These are phyloP conservation scores for Tephrocybe sp. DNA, from an alignment of 768 basidiomycete species.

Conservation along the genomic window DNA sequence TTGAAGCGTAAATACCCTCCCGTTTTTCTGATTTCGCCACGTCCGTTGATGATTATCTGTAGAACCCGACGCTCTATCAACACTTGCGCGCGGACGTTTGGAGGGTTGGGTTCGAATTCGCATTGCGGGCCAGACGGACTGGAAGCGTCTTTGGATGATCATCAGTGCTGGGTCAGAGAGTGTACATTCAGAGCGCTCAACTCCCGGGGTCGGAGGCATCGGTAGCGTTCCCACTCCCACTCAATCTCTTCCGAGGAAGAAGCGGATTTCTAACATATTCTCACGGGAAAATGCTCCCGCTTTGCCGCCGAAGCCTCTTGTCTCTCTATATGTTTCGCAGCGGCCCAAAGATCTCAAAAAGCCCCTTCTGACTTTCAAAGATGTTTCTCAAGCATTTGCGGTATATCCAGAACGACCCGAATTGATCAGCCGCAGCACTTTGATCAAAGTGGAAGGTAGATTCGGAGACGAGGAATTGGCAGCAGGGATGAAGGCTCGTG, in stretches of 20 bases:
- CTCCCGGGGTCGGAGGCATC: constrained; percentile 23
- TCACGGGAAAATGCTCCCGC: constrained; percentile 37
- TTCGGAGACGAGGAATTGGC: constrained; percentile 78
- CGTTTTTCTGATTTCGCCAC: not conserved
- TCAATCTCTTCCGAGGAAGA: constrained; percentile 32
- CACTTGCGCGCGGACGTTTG: constrained; percentile 68
- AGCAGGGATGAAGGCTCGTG: constrained; percentile 58
- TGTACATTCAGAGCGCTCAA: constrained; percentile 20
- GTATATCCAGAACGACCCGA: constrained; percentile 97
- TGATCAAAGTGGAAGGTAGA: constrained; percentile 89
- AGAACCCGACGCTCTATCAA: constrained; percentile 55
- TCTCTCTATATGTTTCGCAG: constrained; percentile 59
- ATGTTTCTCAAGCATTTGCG: constrained; percentile 84
- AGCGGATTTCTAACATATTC: constrained; percentile 72
- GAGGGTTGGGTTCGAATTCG: constrained; percentile 93
- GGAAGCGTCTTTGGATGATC: constrained; percentile 90
- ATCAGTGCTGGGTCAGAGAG: constrained; percentile 48
- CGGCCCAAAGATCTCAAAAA: constrained; percentile 77
- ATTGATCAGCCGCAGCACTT: constrained; percentile 80
- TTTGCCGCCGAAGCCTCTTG: constrained; percentile 30
- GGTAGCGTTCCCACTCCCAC: constrained; percentile 20
- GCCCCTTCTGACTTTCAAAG: constrained; percentile 62
- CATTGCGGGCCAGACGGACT: constrained; percentile 95
- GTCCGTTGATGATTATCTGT: constrained; percentile 3
- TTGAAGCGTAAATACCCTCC: constrained; percentile 34